Conservation (phyloP, 2,329 filamentous ascomycete species). For the Daldinia sp. region DNA sequence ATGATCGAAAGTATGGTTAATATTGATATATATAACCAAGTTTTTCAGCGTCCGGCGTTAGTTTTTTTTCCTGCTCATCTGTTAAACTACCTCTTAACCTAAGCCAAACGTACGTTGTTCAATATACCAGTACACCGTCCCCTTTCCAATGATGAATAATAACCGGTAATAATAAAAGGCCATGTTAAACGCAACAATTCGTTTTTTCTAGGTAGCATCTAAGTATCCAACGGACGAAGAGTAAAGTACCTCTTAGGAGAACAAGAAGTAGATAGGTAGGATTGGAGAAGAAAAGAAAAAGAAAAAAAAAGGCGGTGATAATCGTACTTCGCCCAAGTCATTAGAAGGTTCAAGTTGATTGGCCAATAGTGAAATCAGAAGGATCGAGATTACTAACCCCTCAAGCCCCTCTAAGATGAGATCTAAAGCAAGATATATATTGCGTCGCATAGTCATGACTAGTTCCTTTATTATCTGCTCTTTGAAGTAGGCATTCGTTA, state of each 20-base stretch:
- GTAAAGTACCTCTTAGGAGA: not conserved
- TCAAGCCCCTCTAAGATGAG: constrained; percentile 4
- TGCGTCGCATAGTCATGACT: not conserved
- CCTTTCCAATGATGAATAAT: not conserved
- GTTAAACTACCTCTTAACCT: not conserved
- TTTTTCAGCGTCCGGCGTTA: not conserved
- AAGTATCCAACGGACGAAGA: not conserved
- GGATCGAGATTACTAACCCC: constrained; percentile 7
- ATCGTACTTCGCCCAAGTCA: not conserved
- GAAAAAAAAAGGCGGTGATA: not conserved
- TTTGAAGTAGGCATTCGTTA: not conserved
- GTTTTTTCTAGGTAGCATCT: not conserved
- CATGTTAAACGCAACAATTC: not conserved
- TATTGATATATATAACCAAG: not conserved
- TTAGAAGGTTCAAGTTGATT: constrained; percentile 5
- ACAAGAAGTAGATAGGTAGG: no score
- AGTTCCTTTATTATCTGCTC: not conserved
- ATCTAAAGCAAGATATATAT: constrained; percentile 7
- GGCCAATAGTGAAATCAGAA: constrained; percentile 4
- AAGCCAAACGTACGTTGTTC: not conserved
- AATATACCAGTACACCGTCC: not conserved
- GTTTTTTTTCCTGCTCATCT: not conserved
- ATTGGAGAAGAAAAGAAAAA: not conserved
- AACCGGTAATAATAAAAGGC: not conserved
- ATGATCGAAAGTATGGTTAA: not conserved